These are phyloP conservation scores for Dioscorea zingiberensis DNA, from an alignment of 106 monocot species.

Conservation along the genomic window DNA sequence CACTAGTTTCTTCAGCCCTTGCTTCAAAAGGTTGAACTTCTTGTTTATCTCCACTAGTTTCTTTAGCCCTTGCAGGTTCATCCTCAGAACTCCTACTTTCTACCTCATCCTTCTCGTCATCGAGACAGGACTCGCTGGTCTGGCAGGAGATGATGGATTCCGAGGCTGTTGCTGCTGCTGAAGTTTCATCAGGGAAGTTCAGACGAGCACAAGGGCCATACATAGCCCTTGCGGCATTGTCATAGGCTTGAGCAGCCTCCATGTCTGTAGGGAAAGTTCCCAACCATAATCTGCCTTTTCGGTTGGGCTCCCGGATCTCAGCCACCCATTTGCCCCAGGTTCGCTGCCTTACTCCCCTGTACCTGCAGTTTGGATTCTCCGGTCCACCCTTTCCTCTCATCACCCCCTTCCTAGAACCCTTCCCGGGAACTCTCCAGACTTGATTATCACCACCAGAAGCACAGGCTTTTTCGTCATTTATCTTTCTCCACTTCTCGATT, in stretches of 20 bases:
- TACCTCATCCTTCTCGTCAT: too few species aligned
- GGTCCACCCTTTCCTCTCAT: constrained; percentile 92
- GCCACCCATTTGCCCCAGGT: constrained; percentile 96
- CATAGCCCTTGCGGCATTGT: constrained; percentile 71
- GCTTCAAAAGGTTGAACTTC: too few species aligned
- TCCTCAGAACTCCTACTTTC: too few species aligned
- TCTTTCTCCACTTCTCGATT: constrained; percentile 41
- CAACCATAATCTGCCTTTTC: constrained; percentile 68
- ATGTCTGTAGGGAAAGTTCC: constrained; percentile 66
- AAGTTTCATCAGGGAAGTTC: constrained; percentile 29
- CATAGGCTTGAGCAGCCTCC: constrained; percentile 71
- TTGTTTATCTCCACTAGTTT: too few species aligned
- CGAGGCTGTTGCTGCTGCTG: too few species aligned
- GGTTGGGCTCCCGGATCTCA: constrained; percentile 78
- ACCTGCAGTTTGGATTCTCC: constrained; percentile 52
- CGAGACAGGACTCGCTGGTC: too few species aligned
- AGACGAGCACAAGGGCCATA: constrained; percentile 61
- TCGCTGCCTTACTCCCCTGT: constrained; percentile 79
- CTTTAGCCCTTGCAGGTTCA: too few species aligned
- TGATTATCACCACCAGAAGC: neutral
- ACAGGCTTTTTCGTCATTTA: constrained; percentile 4
- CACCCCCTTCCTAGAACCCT: constrained; percentile 80
- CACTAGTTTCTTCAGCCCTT: too few species aligned
- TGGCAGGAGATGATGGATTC: too few species aligned
- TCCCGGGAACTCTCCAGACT: constrained; percentile 42